Evolutionary conservation across 2,329 filamentous ascomycete genomes (phyloP), one percentile per base, ranked within the genome.

Genomic region (Aureobasidium sp.): DNA sequence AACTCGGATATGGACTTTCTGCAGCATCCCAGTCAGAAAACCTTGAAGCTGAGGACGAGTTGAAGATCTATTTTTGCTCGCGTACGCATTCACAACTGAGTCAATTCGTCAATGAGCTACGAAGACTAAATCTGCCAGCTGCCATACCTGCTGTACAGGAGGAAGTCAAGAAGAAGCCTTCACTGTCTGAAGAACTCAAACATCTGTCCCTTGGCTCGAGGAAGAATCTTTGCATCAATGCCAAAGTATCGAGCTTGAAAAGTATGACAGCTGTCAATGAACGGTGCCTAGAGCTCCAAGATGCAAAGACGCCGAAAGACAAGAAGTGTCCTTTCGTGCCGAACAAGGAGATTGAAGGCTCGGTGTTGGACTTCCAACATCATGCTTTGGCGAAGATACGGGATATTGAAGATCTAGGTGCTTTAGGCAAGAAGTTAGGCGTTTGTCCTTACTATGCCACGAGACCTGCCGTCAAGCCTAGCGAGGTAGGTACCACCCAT

Each of bases 361-460:
- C 89, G 30, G 84, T 90, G 0, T 84, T 91, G 60, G 84, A 90
- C 54, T 97, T 99, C 67, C 86, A 92, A 21, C 93, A 97, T 70
- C 85, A 89, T 66, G 84, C 89, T 1, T 77, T 97, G 39, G 91
- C 94, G 0, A 91, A 84, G 0, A 82, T 99, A 8, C 88, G 90
- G 2, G 94, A 99, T 69, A 97, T 99, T 61, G 94, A 99, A 72
- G 94, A 99, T 68, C 79, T 97, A 42, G 87, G 87, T 25, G 78
- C 79, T 14, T 78, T 97, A 1, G 94, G 94, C 4, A 89, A 87
- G 68, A 83, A 86, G 54, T 79, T 97, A 36, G 84, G 86, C 0
- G 83, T 97, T 5, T 99, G 94, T 71, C 93, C 94, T 0, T 99
- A 99, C 73, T 99, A 99, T 74, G 92, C 93, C n/a, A 93, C 93